These are phyloP conservation scores for Ramaria rubella DNA, from an alignment of 768 basidiomycete species.

Conservation along the genomic window DNA sequence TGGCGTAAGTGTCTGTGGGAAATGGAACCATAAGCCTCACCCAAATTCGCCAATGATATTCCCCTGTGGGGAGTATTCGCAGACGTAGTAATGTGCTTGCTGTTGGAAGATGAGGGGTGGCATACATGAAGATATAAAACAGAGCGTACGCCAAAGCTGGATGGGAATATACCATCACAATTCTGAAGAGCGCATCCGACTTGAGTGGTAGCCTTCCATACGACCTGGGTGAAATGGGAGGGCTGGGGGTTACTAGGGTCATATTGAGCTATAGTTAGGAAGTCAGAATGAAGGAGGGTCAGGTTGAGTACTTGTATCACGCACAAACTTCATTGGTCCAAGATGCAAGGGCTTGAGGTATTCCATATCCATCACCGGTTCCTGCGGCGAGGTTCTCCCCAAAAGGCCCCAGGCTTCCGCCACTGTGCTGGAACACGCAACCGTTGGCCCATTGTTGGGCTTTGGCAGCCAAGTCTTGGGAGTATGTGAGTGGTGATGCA, in stretches of 20 bases:
- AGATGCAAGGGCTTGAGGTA: constrained; percentile 42
- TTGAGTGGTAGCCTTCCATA: constrained; percentile 62
- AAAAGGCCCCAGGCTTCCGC: constrained; percentile 53
- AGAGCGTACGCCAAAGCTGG: constrained; percentile 44
- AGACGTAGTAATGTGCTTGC: constrained; percentile 56
- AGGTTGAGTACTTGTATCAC: constrained; percentile 21
- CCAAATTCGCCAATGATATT: constrained; percentile 57
- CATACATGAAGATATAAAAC: background rate
- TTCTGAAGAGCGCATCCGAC: constrained; percentile 55
- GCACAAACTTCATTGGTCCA: constrained; percentile 67
- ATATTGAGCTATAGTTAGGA: background rate
- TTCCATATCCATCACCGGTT: constrained; percentile 46
- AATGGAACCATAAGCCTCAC: constrained; percentile 34
- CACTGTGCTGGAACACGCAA: constrained; percentile 66
- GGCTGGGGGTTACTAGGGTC: constrained; percentile 46
- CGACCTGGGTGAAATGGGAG: constrained; percentile 72
- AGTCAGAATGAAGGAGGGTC: background rate
- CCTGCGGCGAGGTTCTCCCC: constrained; percentile 77
- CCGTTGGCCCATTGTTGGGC: constrained; percentile 65
- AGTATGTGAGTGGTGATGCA: constrained; percentile 60
- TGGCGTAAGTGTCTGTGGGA: background rate
- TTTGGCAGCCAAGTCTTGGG: constrained; percentile 45
- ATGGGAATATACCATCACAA: constrained; percentile 53
- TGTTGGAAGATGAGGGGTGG: constrained; percentile 19
- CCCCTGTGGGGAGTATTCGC: constrained; percentile 60